Conservation (phyloP, 192 early-diverging fungal species). For the Cetraspora pellucida region DNA sequence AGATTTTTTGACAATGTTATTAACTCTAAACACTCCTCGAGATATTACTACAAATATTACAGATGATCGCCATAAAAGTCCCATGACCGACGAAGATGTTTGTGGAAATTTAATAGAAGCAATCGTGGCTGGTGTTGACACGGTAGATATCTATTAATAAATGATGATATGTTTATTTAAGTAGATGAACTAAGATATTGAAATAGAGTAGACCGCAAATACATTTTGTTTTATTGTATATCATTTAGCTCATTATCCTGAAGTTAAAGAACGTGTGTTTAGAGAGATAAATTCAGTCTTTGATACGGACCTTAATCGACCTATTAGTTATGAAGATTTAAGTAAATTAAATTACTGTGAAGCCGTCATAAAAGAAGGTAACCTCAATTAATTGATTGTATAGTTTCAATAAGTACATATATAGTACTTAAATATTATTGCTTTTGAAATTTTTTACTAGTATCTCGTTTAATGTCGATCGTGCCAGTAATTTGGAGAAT, state of each 20-base stretch:
- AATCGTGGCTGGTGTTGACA: conserved; percentile 19
- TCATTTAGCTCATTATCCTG: conserved; percentile 7
- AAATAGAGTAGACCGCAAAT: conserved; percentile 13
- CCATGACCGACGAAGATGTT: conserved; percentile 25
- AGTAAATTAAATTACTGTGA: conserved; percentile 29
- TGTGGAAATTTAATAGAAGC: conserved; percentile 11
- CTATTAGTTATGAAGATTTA: conserved; percentile 14
- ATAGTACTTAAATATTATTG: neutral
- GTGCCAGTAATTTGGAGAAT: conserved; percentile 11
- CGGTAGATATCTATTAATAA: neutral
- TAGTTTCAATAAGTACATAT: neutral
- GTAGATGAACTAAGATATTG: neutral
- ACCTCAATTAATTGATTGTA: neutral
- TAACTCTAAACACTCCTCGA: conserved; percentile 24
- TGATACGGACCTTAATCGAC: neutral
- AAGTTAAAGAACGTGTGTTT: conserved; percentile 11
- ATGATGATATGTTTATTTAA: neutral
- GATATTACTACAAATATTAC: neutral
- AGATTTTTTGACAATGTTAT: conserved; percentile 27
- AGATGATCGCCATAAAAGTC: neutral
- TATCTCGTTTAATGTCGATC: conserved; percentile 10
- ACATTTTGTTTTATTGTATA: conserved; percentile 29
- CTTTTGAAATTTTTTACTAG: neutral
- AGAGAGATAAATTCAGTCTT: conserved; percentile 15
- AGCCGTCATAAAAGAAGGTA: conserved; percentile 32